Percentiles rank a stretch among this genome's conserved stretches.
These are phyloP conservation scores for Paecilomyces fulvus DNA, from an alignment of 2,329 filamentous ascomycete genomes.

Conservation along the genomic window DNA sequence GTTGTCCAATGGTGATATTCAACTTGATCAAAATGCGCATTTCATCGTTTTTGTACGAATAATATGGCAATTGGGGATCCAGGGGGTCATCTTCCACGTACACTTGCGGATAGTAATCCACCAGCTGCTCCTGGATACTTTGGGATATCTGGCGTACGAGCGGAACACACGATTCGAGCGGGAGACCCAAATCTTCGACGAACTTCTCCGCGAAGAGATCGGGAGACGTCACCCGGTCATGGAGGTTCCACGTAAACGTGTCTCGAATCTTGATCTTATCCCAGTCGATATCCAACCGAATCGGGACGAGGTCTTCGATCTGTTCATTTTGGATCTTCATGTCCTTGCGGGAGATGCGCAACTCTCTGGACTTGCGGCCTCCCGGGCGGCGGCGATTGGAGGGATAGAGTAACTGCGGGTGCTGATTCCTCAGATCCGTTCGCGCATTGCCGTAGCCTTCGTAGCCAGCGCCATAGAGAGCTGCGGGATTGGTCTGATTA, in stretches of 20 bases:
- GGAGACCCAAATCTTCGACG: constrained; percentile 75
- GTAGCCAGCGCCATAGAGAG: constrained; percentile 64
- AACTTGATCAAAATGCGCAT: constrained; percentile 95
- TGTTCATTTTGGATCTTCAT: constrained; percentile 80
- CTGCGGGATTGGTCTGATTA: constrained; percentile 47
- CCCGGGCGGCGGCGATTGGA: constrained; percentile 66
- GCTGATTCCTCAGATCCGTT: constrained; percentile 61
- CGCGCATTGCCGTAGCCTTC: constrained; percentile 80
- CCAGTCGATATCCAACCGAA: constrained; percentile 87
- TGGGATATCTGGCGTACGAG: constrained; percentile 57
- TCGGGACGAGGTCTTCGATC: constrained; percentile 81
- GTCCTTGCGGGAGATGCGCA: constrained; percentile 71
- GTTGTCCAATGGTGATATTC: constrained; percentile 93
- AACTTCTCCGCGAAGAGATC: constrained; percentile 83
- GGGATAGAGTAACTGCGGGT: constrained; percentile 69
- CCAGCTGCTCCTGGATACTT: constrained; percentile 76
- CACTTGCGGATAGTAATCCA: constrained; percentile 87
- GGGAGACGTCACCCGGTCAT: constrained; percentile 72
- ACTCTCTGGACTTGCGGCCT: constrained; percentile 61
- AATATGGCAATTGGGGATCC: constrained; percentile 82
- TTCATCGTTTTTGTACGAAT: constrained; percentile 96
- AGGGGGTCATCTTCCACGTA: constrained; percentile 83
- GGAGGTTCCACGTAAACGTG: constrained; percentile 97
- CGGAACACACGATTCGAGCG: constrained; percentile 52
- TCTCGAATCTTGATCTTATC: constrained; percentile 93